Evolutionary conservation across 2,329 filamentous ascomycete species (phyloP), one percentile per base, ranked within the genome.

Genomic region (Nemania serpens): DNA sequence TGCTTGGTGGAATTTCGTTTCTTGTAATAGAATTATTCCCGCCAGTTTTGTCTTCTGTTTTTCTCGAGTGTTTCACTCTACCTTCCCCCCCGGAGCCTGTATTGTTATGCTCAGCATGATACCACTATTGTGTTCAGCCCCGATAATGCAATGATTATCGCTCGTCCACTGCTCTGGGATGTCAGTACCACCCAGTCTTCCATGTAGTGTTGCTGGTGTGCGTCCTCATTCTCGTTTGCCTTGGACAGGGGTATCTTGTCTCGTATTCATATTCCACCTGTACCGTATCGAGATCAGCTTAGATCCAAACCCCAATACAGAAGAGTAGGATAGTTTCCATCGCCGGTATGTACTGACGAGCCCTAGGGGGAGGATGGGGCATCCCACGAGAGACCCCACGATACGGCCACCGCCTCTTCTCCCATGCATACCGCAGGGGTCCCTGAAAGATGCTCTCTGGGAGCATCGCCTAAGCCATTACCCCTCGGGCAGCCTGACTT

Each of bases 341-440:
- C n/a, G n/a, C n/a, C n/a, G n/a, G n/a, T n/a, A n/a, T n/a, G n/a
- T n/a, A n/a, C n/a, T n/a, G n/a, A n/a, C n/a, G n/a, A n/a, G n/a
- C n/a, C n/a, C n/a, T n/a, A n/a, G n/a, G n/a, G n/a, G n/a, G n/a
- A n/a, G n/a, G n/a, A n/a, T 29, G 25, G 25, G 5, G 25, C 18
- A 33, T 11, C 50, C 45, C 18, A 18, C 11, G 33, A 20, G 22
- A 49, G 18, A 34, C 13, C 29, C 12, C 5, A 6, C 9, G 15
- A 41, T 45, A 46, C 34, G 34, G 45, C 37, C 13, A 22, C 20
- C 18, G 54, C 29, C 43, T 18, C 34, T 3, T 41, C 34, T 20
- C 50, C 22, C 15, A 34, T 55, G 54, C 55, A 51, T 37, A 13
- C 29, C 43, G 43, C 55, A 51, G 33, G 59, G 59, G 39, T 4